These are phyloP conservation scores for Saturnispora ahearnii DNA, from an alignment of 805 yeast genomes.

Conservation along the genomic window DNA sequence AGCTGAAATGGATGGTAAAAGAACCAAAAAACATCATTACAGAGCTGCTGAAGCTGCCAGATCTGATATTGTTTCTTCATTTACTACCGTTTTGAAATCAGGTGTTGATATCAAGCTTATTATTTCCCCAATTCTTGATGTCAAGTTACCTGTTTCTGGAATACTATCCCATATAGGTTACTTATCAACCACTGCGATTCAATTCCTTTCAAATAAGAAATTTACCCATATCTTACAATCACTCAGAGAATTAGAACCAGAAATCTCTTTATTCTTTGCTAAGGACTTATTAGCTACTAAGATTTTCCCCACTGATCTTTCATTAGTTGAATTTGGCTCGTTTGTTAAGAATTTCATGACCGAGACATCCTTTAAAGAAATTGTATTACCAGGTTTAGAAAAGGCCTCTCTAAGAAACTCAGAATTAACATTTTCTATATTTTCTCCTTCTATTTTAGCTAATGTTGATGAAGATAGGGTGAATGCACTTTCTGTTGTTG, in stretches of 20 bases:
- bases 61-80: constrained; percentile 23
- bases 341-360: constrained; percentile 12
- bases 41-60: constrained; percentile 31
- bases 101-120: constrained; percentile 3
- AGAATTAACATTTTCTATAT: constrained; percentile 50
- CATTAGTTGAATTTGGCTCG: constrained; percentile 16
- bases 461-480: constrained; percentile 25
- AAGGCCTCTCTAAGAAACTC: constrained; percentile 73
- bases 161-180: constrained; percentile 18
- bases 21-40: constrained; percentile 31
- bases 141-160: constrained; percentile 18
- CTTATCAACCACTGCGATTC: constrained; percentile 7
- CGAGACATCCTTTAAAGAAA: constrained; percentile 9
- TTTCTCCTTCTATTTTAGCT: constrained; percentile 44
- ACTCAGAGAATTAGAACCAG: constrained; percentile 12
- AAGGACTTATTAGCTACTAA: constrained; percentile 32
- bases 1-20: constrained; percentile 18
- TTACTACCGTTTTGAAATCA: constrained; percentile 17
- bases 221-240: constrained; percentile 6
- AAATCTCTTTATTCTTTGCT: constrained; percentile 24
- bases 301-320: constrained; percentile 11
- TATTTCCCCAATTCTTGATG: constrained; percentile 12
- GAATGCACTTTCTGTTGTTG: constrained; percentile 35
- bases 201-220: not conserved
- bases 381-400: constrained; percentile 47